Conservation (phyloP, 2,329 filamentous ascomycete genomes). For the Trichoderma sp. region DNA sequence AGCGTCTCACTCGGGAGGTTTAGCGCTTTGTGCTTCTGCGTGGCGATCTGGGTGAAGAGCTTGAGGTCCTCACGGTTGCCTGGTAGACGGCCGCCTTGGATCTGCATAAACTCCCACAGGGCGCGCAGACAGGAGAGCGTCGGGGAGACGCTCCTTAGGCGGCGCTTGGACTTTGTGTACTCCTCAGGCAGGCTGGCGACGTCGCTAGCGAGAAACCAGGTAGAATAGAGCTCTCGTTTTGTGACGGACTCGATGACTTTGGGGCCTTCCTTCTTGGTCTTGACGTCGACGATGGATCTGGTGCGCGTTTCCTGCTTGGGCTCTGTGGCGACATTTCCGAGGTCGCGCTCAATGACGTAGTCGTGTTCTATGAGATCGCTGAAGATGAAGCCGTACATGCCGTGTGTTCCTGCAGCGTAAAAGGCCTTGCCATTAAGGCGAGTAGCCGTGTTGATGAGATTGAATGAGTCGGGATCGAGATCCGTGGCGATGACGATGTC, state of each 20-base stretch:
- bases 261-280: constrained; percentile 63
- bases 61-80: constrained; percentile 64
- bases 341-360: constrained; percentile 82
- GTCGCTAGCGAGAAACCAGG: constrained; percentile 78
- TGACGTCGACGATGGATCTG: constrained; percentile 69
- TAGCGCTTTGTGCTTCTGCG: constrained; percentile 73
- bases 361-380: constrained; percentile 88
- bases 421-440: constrained; percentile 76
- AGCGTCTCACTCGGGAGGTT: constrained; percentile 67
- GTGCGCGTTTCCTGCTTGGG: constrained; percentile 70
- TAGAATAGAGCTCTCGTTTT: constrained; percentile 87
- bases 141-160: constrained; percentile 74
- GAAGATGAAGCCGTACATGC: constrained; percentile 93
- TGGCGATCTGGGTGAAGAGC: constrained; percentile 74
- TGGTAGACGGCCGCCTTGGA: constrained; percentile 54
- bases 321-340: constrained; percentile 68
- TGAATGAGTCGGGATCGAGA: constrained; percentile 70
- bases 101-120: constrained; percentile 75
- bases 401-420: constrained; percentile 84
- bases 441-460: constrained; percentile 81
- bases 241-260: constrained; percentile 82
- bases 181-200: constrained; percentile 69
- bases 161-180: constrained; percentile 64
- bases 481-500: constrained; percentile 90
- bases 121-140: constrained; percentile 83